These are phyloP conservation scores for Lenwebbia sp. DNA, from an alignment of 345 rosid species.

Conservation along the genomic window DNA sequence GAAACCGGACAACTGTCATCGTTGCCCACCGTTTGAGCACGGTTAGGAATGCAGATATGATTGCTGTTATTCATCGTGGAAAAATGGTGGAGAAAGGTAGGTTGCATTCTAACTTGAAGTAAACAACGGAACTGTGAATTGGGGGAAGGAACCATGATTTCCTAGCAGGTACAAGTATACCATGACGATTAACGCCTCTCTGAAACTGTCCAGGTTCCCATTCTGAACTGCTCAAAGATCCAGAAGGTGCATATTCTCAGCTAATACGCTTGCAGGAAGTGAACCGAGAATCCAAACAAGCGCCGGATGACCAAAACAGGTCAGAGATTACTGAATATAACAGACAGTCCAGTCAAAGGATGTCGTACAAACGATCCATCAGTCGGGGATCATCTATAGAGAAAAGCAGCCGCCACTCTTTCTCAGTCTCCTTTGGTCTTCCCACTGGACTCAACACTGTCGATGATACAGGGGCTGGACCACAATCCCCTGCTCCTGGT, in stretches of 20 bases:
- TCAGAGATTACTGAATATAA: constrained; percentile 19
- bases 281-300: constrained; percentile 21
- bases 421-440: constrained; percentile 42
- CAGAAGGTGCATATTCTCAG: constrained; percentile 72
- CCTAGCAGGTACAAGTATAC: background rate
- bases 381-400: constrained; percentile 56
- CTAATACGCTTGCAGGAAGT: constrained; percentile 67
- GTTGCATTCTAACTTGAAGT: background rate
- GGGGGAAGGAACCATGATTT: background rate
- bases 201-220: constrained; percentile 41
- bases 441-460: constrained; percentile 32
- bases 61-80: constrained; percentile 21
- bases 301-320: constrained; percentile 20
- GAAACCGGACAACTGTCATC: constrained; percentile 20
- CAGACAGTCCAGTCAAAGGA: constrained; percentile 29
- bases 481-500: background rate
- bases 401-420: constrained; percentile 41
- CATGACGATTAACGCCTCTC: background rate
- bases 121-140: background rate
- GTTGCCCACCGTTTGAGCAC: constrained; percentile 32
- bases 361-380: constrained; percentile 26
- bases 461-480: background rate
- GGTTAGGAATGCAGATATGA: constrained; percentile 14
- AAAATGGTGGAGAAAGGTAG: constrained; percentile 29
- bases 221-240: constrained; percentile 43